Conservation (phyloP, 179 eudicot species). For the Beta corolliflora region DNA sequence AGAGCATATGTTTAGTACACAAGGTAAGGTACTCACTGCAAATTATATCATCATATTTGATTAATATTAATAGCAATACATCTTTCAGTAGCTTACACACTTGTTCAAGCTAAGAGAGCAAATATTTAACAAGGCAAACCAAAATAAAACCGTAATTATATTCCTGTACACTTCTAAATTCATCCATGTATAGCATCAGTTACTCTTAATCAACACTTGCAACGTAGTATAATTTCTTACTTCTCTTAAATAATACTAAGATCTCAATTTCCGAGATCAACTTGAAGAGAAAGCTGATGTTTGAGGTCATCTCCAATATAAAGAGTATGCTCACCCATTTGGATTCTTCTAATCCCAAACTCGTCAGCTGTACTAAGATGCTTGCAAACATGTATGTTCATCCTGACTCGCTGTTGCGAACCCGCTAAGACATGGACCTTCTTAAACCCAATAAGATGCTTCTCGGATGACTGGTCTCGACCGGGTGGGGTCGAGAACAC, state of each 20-base stretch:
- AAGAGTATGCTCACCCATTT: slow-evolving; percentile 70
- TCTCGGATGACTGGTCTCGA: slow-evolving; percentile 36
- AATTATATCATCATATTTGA: not conserved
- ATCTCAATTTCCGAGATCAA: slow-evolving; percentile 21
- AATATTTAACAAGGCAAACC: not conserved
- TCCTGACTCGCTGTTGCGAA: slow-evolving; percentile 40
- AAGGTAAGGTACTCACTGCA: not conserved
- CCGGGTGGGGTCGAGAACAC: slow-evolving; percentile 56
- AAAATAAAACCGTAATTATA: not conserved
- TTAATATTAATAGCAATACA: not conserved
- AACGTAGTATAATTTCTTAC: not conserved
- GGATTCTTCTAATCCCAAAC: slow-evolving; percentile 67
- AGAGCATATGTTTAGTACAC: too few relatives aligned
- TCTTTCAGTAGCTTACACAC: not conserved
- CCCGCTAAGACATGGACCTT: slow-evolving; percentile 74
- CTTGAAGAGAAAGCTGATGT: slow-evolving; percentile 39
- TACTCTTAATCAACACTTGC: slow-evolving; percentile 7
- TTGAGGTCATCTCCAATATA: slow-evolving; percentile 82
- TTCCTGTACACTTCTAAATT: slow-evolving; percentile 15
- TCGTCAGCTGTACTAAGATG: slow-evolving; percentile 69
- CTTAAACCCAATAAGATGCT: slow-evolving; percentile 66
- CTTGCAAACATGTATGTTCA: slow-evolving; percentile 58
- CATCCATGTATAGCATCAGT: not conserved
- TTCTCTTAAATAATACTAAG: slow-evolving; percentile 1
- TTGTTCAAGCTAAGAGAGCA: slow-evolving; percentile 9